Evolutionary conservation across 2,329 filamentous ascomycete genomes (phyloP).

Genomic region (Penicillium digitatum): DNA sequence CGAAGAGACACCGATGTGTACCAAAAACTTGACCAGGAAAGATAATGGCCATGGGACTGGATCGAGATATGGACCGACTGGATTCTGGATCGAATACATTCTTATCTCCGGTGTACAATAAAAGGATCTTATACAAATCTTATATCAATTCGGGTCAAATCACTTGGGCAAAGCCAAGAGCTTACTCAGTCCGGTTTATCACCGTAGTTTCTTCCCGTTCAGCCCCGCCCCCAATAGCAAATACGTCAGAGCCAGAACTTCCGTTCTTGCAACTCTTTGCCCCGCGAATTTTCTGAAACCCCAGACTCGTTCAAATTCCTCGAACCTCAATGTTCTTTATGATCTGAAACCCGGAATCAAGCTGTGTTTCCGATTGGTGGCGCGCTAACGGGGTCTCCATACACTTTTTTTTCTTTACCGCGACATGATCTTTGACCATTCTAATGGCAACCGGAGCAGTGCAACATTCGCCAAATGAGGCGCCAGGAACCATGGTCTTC

Average conservation of each 20-base stretch:
- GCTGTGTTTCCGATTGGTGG: slow-evolving; percentile 22
- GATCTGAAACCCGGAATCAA: slow-evolving; percentile 8
- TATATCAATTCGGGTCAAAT: slow-evolving; percentile 18
- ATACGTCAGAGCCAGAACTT: slow-evolving; percentile 26
- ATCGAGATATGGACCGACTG: background rate
- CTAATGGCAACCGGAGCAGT: slow-evolving; percentile 42
- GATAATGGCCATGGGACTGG: background rate
- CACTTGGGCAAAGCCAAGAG: slow-evolving; percentile 11
- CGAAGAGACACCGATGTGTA: background rate
- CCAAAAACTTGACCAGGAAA: background rate
- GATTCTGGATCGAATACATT: background rate
- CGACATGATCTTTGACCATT: slow-evolving; percentile 33
- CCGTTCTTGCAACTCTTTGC: slow-evolving; percentile 2
- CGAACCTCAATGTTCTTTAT: slow-evolving; percentile 10
- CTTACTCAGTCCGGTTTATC: slow-evolving; percentile 24
- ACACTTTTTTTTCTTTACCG: slow-evolving; percentile 16
- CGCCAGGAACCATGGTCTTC: slow-evolving; percentile 21
- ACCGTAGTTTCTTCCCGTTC: slow-evolving; percentile 19
- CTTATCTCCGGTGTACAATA: slow-evolving; percentile 21
- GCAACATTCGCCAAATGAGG: slow-evolving; percentile 33
- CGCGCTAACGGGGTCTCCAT: slow-evolving; percentile 22
- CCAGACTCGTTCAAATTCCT: background rate
- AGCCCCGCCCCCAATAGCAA: slow-evolving; percentile 20
- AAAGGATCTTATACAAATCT: slow-evolving; percentile 16
- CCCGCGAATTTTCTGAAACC: slow-evolving; percentile 5